Evolutionary conservation across 2,329 filamentous ascomycete species (phyloP), one percentile per base, ranked within the genome.

Genomic region (Anthostomella pinea): DNA sequence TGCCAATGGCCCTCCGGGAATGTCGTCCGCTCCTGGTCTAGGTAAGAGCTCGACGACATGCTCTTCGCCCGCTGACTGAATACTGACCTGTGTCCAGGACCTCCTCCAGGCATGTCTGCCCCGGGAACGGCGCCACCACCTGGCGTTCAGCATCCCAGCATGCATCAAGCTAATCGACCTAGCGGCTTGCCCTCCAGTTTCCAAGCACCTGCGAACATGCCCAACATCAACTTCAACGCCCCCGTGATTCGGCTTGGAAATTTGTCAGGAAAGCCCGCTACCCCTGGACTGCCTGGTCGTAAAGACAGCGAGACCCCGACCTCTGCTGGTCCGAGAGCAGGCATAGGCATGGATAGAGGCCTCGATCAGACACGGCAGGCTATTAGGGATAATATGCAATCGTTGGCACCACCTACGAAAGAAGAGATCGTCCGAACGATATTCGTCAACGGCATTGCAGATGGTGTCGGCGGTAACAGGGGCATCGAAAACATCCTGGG

Each of bases 181-280:
- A 86, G 78, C 63, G 82, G 80, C 56, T 81, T 95, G 48, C 88
- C 87, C 45, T 71, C 82, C 41, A 87, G 81, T 64, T 96, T 95
- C 66, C 87, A 94, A 69, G 81, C 88, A 31, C 90, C 91, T 8
- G 73, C 86, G 33, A 95, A 93, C 59, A 87, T 96, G 76, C 89
- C 91, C 33, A 94, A 95, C 62, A 95, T 98, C 72, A 96, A 98
- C 70, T 95, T 97, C 71, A 95, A 87, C 57, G 93, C 93, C 22
- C 90, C 91, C 38, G 89, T 97, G 42, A 97, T 98, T 58, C 86
- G 93, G 37, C 77, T 98, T 29, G 93, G 91, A 26, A 91, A 89
- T 9, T 77, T 83, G 4, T 77, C 80, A 3, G 65, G 76, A n/a
- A 87, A 87, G 56, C 70, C 81, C 17, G 59, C 64, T 8, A 56